Base-by-base conservation (phyloP, 176 grass and related monocot genomes). In the Phyllostachys edulis region DNA sequence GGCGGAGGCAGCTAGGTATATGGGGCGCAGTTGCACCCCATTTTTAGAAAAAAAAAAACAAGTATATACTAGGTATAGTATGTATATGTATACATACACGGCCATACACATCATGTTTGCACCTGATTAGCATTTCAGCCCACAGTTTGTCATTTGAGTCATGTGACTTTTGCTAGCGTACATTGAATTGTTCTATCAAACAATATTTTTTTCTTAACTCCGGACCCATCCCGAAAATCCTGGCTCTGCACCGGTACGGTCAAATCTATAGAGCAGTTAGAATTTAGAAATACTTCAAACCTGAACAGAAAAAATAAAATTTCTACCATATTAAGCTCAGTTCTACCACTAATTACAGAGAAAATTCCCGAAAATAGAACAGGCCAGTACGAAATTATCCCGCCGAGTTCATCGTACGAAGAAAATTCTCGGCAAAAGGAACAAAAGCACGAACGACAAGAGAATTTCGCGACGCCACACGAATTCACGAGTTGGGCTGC, bases 211-310 rank as follows among this genome's bases (percentile, higher is more conserved):
- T 34, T 34, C 32, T 34, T 34, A 34, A 34, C 2, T 34, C 32
- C 32, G 2, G 32, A 34, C 32, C 83, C 32, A 34, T 34, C 2
- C 32, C 32, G 32, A 34, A 34, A 34, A 34, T 34, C 32, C 32
- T 34, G 32, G 32, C 32, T 34, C 32, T 1, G 1, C 32, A 34
- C 1, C 2, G 32, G 32, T 34, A 34, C 2, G 32, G 37, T 67
- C 56, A 90, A 82, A 78, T 71, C 7, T 50, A 78, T 71, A 38
- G 27, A 82, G 73, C 57, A 50, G 78, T 78, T 65, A 16, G 24
- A 72, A 72, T 59, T 73, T 50, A 55, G 37, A 73, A 82, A 86
- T 26, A 23, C 15, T 65, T 71, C 41, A 85, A 52, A 37, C 67
- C 66, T 56, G 23, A 78, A 14, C 39, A 34, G 6, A 6, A 15